Percentiles rank a stretch among this genome's conserved stretches.
phyloP scores from a whole-genome alignment of 2,329 filamentous ascomycete genomes.

The Fusarium verticillioides region DNA sequence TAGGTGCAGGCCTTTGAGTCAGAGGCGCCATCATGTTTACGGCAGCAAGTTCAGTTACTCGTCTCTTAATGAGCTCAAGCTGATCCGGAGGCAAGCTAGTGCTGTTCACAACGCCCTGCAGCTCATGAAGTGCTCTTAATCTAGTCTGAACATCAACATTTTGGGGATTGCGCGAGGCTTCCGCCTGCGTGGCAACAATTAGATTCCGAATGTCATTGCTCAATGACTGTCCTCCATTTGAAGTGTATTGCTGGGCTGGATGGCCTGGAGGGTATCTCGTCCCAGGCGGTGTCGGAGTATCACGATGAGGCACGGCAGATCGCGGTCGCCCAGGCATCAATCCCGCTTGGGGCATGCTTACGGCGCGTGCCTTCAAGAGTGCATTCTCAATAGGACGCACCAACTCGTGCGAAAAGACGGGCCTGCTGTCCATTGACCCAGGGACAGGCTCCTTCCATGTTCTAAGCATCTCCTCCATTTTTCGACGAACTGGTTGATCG shows the following conservation, averaged over 20 bases:
- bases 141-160: slow-evolving; percentile 81
- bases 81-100: slow-evolving; percentile 84
- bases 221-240: slow-evolving; percentile 61
- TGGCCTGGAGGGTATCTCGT: slow-evolving; percentile 48
- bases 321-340: slow-evolving; percentile 59
- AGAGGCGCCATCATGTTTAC: slow-evolving; percentile 66
- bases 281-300: slow-evolving; percentile 79
- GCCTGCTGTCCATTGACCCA: slow-evolving; percentile 89
- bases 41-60: slow-evolving; percentile 80
- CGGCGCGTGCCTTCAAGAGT: slow-evolving; percentile 80
- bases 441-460: slow-evolving; percentile 98
- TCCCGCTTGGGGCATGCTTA: slow-evolving; percentile 66
- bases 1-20: slow-evolving; percentile 56
- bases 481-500: slow-evolving; percentile 81
- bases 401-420: slow-evolving; percentile 88
- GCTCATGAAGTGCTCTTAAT: slow-evolving; percentile 84
- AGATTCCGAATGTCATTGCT: slow-evolving; percentile 85
- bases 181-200: slow-evolving; percentile 76
- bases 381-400: slow-evolving; percentile 94
- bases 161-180: slow-evolving; percentile 80
- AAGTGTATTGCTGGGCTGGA: slow-evolving; percentile 44
- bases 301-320: slow-evolving; percentile 69
- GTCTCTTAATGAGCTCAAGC: slow-evolving; percentile 84
- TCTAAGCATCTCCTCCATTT: slow-evolving; percentile 96
- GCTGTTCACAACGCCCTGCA: slow-evolving; percentile 78